phyloP scores from a whole-genome alignment of 2,329 filamentous ascomycete species.

The Neofusicoccum parvum region DNA sequence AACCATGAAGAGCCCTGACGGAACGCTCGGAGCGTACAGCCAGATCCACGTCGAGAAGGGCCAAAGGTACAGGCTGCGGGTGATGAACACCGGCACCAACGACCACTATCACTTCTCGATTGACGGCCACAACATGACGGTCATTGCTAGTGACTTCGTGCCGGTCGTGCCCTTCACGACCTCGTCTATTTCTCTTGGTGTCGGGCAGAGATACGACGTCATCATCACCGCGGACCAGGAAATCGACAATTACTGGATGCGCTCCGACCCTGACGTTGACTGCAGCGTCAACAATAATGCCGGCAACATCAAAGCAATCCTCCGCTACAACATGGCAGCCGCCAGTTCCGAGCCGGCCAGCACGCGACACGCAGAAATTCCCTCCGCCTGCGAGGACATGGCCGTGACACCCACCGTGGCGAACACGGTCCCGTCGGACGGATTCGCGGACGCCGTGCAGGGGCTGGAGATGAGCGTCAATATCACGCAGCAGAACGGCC shows the following conservation, averaged over 20 bases:
- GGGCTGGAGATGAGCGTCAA: slow-evolving; percentile 24
- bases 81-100: slow-evolving; percentile 46
- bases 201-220: slow-evolving; percentile 50
- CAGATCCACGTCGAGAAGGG: slow-evolving; percentile 43
- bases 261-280: slow-evolving; percentile 23
- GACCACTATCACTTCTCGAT: slow-evolving; percentile 42
- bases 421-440: neutral
- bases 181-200: slow-evolving; percentile 27
- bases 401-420: slow-evolving; percentile 36
- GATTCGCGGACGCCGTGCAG: slow-evolving; percentile 19
- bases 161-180: slow-evolving; percentile 41
- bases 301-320: slow-evolving; percentile 41
- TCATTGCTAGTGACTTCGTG: slow-evolving; percentile 40
- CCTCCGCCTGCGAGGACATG: slow-evolving; percentile 43
- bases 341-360: slow-evolving; percentile 32
- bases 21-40: slow-evolving; percentile 36
- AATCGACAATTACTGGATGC: slow-evolving; percentile 50
- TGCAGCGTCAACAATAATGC: slow-evolving; percentile 32
- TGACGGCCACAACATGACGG: slow-evolving; percentile 40
- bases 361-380: slow-evolving; percentile 31
- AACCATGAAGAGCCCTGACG: slow-evolving; percentile 53
- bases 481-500: slow-evolving; percentile 14
- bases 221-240: slow-evolving; percentile 49
- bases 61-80: slow-evolving; percentile 48
- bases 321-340: slow-evolving; percentile 42